Evolutionary conservation across 352 stramenopile species (phyloP), one percentile per base, ranked within the genome.

Genomic region (Blastocystis sp.): DNA sequence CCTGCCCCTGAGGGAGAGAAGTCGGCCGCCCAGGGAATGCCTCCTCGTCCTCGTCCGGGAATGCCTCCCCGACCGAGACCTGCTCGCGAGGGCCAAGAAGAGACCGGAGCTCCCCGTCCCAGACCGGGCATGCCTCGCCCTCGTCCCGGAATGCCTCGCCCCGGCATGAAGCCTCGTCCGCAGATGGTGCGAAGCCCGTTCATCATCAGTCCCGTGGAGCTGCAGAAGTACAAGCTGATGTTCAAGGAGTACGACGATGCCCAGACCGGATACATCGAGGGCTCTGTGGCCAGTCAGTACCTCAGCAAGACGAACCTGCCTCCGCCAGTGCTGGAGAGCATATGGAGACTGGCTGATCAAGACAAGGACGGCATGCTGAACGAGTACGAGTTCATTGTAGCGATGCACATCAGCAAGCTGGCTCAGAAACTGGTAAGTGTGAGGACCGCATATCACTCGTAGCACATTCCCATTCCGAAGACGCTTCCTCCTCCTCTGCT

Each of bases 191-290:
- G 37, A n/a, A 68, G 34, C 34, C 73, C 73, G 23, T 84, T 84
- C 73, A 39, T 84, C 2, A 64, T 84, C 34, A 47, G 20, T 8
- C 73, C 73, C 8, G 73, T 84, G 73, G 73, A 84, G 56, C 53
- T 84, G 15, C 73, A 84, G 73, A 84, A 84, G 50, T 68, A 84
- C 73, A 84, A 84, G 73, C 53, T 53, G 54, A 50, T 84, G 56
- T 84, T 84, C 73, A 84, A 84, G 50, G 73, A 84, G 56, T 84
- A 84, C 56, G 73, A 84, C 55, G 73, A 84, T 45, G 73, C 73
- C 54, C 59, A 84, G 20, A 84, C 47, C 15, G 73, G 73, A 43
- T 84, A 56, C 50, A 84, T 84, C n/a, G 15, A 68, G 37, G 73
- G 50, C 34, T 43, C 29, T 15, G 73, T 84, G 45, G 73, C 73